Evolutionary conservation across 78 protist genomes (phyloP), one percentile per base, ranked within the genome.

Genomic region (Fonticula alba): DNA sequence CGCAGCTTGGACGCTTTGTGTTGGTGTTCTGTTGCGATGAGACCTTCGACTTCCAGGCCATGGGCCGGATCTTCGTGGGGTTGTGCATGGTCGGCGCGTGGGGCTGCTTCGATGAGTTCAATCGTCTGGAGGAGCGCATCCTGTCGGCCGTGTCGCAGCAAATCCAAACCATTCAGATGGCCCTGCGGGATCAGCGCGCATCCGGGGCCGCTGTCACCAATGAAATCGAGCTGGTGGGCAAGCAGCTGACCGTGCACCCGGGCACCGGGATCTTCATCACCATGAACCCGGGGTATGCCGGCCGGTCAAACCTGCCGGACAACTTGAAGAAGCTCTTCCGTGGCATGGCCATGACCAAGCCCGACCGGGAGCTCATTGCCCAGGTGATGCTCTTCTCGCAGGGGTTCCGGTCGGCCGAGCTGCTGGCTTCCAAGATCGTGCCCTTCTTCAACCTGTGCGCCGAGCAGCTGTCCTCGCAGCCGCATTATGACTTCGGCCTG

Each of bases 211-310:
- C 69, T 11, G 4, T 0, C 37, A 33, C 17, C 27, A 46, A 49
- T 1, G 24, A 62, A 27, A 71, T 81, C 27, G 82, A 75, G 49
- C 72, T 88, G 31, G 13, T 76, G 11, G 88, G 80, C 20, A 64
- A 62, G 65, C 0, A 35, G 27, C 75, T 86, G 17, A 11, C 31
- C 26, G 62, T 86, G 35, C 68, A 75, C 43, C 72, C 64, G 26
- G 65, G 66, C 64, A 77, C 81, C 72, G 98, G 95, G 57, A 81
- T 93, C 66, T 97, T 97, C 66, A 88, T 97, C 32, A 97, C 98
- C 19, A 93, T 96, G 97, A 94, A 94, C 80, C 98, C 99, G 20
- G 97, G 96, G 54, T 97, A 97, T 60, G 96, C 97, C 0, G 99
- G 99, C 24, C 92, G 99, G 58, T 65, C 82, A 41, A 80, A 87